These are phyloP conservation scores for Morella rubra DNA, from an alignment of 306 rosid genomes.

Conservation along the genomic window DNA sequence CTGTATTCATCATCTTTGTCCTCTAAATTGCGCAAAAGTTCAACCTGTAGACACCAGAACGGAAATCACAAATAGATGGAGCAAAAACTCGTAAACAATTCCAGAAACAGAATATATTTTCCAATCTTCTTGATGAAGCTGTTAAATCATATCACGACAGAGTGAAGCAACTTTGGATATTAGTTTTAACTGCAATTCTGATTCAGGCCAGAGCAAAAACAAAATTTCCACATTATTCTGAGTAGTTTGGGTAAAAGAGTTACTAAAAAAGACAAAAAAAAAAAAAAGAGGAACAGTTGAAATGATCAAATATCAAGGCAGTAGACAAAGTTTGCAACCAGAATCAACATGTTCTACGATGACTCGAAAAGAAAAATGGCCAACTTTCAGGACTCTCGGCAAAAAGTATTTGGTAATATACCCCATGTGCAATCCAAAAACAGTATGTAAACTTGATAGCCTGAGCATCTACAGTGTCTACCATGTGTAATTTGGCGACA, in stretches of 20 bases:
- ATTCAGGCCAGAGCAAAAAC: background rate
- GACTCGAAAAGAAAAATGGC: no score
- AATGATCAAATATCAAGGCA: background rate
- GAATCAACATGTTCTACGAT: background rate
- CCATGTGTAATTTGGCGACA: background rate
- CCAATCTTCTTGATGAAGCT: background rate
- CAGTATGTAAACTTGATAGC: background rate
- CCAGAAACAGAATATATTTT: background rate
- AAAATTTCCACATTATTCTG: background rate
- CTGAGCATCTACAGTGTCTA: background rate
- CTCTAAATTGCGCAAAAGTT: constrained; percentile 64
- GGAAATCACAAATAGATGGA: background rate
- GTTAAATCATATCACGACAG: background rate
- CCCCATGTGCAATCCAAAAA: background rate
- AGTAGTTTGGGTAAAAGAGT: background rate
- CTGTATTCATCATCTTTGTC: constrained; percentile 72
- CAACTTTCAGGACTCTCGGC: background rate
- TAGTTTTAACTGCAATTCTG: background rate
- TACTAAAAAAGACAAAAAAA: background rate
- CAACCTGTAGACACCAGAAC: constrained; percentile 50
- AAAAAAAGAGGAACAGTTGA: background rate
- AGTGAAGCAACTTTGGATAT: background rate
- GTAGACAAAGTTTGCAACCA: background rate
- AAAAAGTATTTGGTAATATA: background rate
- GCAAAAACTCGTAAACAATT: background rate